phyloP scores from a whole-genome alignment of 2,329 filamentous ascomycete genomes.

The Aspergillus viridinutans region DNA sequence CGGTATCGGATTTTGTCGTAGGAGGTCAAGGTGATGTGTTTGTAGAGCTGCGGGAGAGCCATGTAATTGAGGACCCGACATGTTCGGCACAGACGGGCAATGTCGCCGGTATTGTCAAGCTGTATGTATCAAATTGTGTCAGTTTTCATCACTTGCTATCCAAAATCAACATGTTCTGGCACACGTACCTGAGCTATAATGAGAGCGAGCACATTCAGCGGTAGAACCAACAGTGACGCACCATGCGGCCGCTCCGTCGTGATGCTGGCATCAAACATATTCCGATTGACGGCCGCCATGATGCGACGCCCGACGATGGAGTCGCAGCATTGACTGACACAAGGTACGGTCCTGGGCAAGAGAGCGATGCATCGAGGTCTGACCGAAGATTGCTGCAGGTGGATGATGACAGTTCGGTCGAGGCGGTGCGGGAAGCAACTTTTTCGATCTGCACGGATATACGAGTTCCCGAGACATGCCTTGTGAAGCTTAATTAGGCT shows the following conservation, averaged over 20 bases:
- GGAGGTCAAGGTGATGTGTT: conserved; percentile 52
- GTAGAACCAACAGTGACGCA: conserved; percentile 41
- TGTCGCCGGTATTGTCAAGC: conserved; percentile 56
- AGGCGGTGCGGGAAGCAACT: background rate
- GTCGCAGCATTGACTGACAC: conserved; percentile 25
- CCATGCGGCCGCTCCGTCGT: conserved; percentile 25
- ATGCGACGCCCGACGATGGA: conserved; percentile 27
- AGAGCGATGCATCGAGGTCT: conserved; percentile 7
- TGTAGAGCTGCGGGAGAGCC: conserved; percentile 59
- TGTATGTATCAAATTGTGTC: conserved; percentile 23
- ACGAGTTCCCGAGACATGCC: background rate
- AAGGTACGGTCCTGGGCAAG: conserved; percentile 7
- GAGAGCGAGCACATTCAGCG: conserved; percentile 55
- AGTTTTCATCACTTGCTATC: background rate
- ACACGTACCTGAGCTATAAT: conserved; percentile 52
- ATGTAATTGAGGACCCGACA: conserved; percentile 62
- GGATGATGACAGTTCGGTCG: background rate
- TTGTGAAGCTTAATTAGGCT: background rate
- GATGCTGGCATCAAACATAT: conserved; percentile 40
- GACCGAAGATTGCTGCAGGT: background rate
- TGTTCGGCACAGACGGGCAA: conserved; percentile 57
- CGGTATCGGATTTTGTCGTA: conserved; percentile 57
- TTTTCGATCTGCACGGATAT: background rate
- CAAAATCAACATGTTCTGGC: background rate
- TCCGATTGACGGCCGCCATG: conserved; percentile 41